Base-by-base conservation (phyloP, 129 eudicot species). In the Centrapalus pauciflorus region DNA sequence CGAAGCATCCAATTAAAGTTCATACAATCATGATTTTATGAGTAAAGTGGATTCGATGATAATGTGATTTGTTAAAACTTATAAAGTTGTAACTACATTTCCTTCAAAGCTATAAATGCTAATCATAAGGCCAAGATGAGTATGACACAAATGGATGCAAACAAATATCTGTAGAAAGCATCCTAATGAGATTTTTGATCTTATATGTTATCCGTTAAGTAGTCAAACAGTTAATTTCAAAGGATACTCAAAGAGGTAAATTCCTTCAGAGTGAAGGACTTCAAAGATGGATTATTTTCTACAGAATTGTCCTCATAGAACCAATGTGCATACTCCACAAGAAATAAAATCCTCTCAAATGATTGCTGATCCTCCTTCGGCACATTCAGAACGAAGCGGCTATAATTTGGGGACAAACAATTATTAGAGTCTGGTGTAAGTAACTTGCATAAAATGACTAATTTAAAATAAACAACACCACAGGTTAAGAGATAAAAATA, bases 251-350 rank as follows among this genome's bases (percentile, higher is more conserved):
- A 83, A 54, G 99, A 80, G 66, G 99, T 94, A 55, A 94, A 94
- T 67, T 94, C 99, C 83, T 89, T 89, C 33, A 94, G 76, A 66
- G 97, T 84, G 61, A 94, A 79, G 7, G 99, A 94, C 77, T 94
- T 94, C 71, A 94, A 52, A 11, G 99, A 94, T 12, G 99, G 99
- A 77, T 94, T 85, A 51, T 82, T 86, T 75, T 94, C 99, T 17
- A 94, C 99, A 0, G 97, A 69, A 67, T 89, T 94, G 80, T 94
- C 99, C 72, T 94, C 99, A 4, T 94, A 94, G 69, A 86, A 94
- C 97, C 99, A 94, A 73, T 94, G 99, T 12, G 99, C 99, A 51
- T 89, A 94, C 83, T 94, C 99, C 85, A 94, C 97, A 2, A 94
- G 93, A 86, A 94, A 94, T 66, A 94, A 72, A 59, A 94, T 89